Evolutionary conservation across 2,329 filamentous ascomycete genomes (phyloP).

Genomic region (Ploettnerulaceae sp.): DNA sequence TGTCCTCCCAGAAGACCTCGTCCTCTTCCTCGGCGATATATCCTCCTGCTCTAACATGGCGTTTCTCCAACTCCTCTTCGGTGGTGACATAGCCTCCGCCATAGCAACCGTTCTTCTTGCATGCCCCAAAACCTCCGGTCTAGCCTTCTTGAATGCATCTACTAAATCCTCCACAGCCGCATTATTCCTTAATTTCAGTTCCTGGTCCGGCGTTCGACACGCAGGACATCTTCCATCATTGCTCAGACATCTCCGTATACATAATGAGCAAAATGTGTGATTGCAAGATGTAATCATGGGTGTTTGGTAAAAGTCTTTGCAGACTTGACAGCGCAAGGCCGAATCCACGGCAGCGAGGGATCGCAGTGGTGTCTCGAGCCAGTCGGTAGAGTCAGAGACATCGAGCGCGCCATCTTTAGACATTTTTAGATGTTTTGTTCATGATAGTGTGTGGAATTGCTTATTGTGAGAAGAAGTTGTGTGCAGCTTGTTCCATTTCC

Average conservation of each 20-base stretch:
- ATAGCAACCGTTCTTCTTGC: slow-evolving; percentile 45
- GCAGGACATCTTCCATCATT: slow-evolving; percentile 83
- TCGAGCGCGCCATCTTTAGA: slow-evolving; percentile 31
- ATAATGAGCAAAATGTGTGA: slow-evolving; percentile 95
- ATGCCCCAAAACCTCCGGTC: slow-evolving; percentile 58
- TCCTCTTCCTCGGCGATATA: slow-evolving; percentile 41
- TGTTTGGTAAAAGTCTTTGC: slow-evolving; percentile 94
- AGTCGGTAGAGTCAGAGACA: slow-evolving; percentile 78
- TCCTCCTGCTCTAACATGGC: slow-evolving; percentile 31
- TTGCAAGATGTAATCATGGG: slow-evolving; percentile 93
- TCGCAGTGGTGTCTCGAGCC: slow-evolving; percentile 66
- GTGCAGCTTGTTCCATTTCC: slow-evolving; percentile 13
- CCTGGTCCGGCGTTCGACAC: slow-evolving; percentile 75
- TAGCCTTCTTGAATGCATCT: slow-evolving; percentile 65
- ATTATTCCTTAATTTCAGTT: slow-evolving; percentile 79
- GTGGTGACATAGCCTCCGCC: slow-evolving; percentile 26
- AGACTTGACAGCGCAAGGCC: slow-evolving; percentile 88
- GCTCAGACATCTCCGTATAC: slow-evolving; percentile 81
- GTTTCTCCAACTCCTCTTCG: slow-evolving; percentile 49
- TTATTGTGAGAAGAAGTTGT: not conserved
- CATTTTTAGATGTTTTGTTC: slow-evolving; percentile 16
- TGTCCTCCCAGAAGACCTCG: slow-evolving; percentile 45
- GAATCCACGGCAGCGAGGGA: slow-evolving; percentile 70
- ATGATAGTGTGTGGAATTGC: slow-evolving; percentile 4
- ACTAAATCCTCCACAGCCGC: slow-evolving; percentile 82